Evolutionary conservation across 2,329 filamentous ascomycete species (phyloP), one percentile per base, ranked within the genome.

Genomic region (Cladosporium halotolerans): DNA sequence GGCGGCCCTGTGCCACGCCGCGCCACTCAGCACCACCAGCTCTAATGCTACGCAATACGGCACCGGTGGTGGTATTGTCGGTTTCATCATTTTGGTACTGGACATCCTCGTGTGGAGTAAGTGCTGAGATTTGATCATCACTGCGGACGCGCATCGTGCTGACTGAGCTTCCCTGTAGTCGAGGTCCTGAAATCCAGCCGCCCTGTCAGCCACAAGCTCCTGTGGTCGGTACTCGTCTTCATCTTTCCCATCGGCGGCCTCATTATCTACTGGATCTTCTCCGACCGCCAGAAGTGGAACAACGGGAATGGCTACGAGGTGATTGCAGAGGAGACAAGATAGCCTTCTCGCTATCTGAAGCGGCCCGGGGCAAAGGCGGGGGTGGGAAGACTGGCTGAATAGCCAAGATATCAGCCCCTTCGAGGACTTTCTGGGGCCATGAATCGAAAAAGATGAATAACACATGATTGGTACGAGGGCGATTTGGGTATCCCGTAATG

Each of bases 141-240:
- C 43, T 13, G 8, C 34, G 9, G 40, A 50, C 28, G 14, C 43
- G 45, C n/a, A 10, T 16, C 9, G 38, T 40, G 40, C 58, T 59
- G 38, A 54, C 63, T 62, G 31, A 61, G 13, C 31, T 10, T 14
- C 33, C 28, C 23, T 57, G 16, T 58, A 85, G 82, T 84, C 61
- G 82, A 85, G 69, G 78, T 85, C 58, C 70, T 85, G 54, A 80
- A 84, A 68, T 84, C 81, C 39, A 82, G 78, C 68, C 81, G 82
- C 55, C 75, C 81, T 4, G 70, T 76, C 16, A 66, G 70, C 16
- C 72, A 77, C 68, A 85, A 85, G 72, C 66, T 85, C 3, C 70
- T 84, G 31, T 85, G 82, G 82, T 79, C 75, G 45, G 71, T 84
- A 1, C 71, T 83, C 41, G 80, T 85, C 62, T 84, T 85, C 72